Evolutionary conservation across 1,284 basidiomycete genomes (phyloP).

Genomic region (Cronartium quercuum): DNA sequence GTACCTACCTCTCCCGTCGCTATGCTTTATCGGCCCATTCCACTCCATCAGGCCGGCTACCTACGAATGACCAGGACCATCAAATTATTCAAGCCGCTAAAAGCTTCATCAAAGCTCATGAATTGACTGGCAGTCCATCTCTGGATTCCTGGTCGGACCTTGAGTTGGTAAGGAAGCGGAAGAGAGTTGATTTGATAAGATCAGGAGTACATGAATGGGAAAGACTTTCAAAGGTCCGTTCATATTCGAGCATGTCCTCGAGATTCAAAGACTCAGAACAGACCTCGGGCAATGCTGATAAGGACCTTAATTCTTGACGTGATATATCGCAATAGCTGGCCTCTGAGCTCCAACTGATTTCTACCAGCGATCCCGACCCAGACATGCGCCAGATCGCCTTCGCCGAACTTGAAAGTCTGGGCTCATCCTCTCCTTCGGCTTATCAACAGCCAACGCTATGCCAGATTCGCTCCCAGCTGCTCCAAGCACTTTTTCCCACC

Average conservation of each 20-base stretch:
- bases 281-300: neutral
- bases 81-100: neutral
- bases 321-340: conserved; percentile 14
- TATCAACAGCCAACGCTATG: neutral
- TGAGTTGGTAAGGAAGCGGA: neutral
- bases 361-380: conserved; percentile 7
- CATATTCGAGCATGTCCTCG: neutral
- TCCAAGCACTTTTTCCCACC: conserved; percentile 64
- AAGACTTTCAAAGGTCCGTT: neutral
- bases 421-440: neutral
- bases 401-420: neutral
- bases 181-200: neutral
- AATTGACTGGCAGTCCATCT: neutral
- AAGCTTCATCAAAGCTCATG: neutral
- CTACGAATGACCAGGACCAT: neutral
- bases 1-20: too few species aligned
- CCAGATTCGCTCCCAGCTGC: conserved; percentile 53
- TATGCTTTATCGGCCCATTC: too few species aligned
- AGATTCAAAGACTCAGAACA: neutral
- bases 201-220: neutral
- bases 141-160: neutral
- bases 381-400: conserved; percentile 27
- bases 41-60: neutral
- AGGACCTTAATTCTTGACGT: neutral
- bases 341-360: conserved; percentile 17